Percentiles rank a stretch among this genome's conserved stretches.
Evolutionary conservation across 192 early-diverging fungal genomes (phyloP).

Genomic region (Backusella macrospora): DNA sequence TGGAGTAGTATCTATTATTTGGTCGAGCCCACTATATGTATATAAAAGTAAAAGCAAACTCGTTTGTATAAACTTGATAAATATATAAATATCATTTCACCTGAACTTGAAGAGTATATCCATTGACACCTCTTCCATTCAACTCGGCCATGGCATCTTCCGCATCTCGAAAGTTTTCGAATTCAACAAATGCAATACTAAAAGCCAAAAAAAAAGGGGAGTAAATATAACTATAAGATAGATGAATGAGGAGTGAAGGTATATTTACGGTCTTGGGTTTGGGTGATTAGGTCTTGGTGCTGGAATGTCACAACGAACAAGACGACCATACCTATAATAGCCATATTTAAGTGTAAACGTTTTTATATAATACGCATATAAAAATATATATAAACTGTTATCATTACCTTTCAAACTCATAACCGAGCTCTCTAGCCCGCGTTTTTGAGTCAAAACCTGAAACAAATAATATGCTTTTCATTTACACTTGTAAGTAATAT

Average conservation of each 20-base stretch:
- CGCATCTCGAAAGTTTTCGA: constrained; percentile 86
- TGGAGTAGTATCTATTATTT: constrained; percentile 12
- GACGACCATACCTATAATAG: constrained; percentile 70
- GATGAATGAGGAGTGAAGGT: neutral
- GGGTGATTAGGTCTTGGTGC: constrained; percentile 67
- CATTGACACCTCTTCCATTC: constrained; percentile 82
- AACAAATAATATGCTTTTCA: constrained; percentile 71
- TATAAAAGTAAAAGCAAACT: neutral
- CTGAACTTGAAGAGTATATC: constrained; percentile 78
- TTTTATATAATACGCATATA: neutral
- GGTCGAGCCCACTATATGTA: constrained; percentile 11
- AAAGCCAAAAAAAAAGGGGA: neutral
- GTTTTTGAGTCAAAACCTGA: constrained; percentile 77
- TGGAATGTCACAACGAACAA: constrained; percentile 90
- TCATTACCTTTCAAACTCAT: constrained; percentile 90
- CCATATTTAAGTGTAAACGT: no score
- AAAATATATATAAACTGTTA: neutral
- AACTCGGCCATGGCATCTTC: constrained; percentile 91
- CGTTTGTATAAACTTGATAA: neutral
- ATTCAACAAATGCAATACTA: constrained; percentile 96
- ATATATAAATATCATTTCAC: constrained; percentile 35
- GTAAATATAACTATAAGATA: neutral
- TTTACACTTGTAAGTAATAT: neutral
- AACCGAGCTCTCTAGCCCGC: constrained; percentile 88
- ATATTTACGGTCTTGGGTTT: constrained; percentile 70